phyloP scores from a whole-genome alignment of 129 eudicot genomes.

The Pulicaria dysenterica region DNA sequence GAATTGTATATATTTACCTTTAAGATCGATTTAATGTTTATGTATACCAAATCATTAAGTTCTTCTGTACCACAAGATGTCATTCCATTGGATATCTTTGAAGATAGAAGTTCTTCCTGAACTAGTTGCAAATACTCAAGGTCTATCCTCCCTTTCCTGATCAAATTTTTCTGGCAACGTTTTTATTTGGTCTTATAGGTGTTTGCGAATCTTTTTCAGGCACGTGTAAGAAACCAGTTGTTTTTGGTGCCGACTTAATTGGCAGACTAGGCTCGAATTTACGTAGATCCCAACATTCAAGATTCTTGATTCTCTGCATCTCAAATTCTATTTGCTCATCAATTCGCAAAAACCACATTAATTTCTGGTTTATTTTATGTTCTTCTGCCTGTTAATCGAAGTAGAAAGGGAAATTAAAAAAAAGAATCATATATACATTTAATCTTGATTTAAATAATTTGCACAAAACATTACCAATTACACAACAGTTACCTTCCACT shows the following conservation, averaged over 20 bases:
- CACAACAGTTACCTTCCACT: not conserved
- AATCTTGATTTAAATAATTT: too few species aligned
- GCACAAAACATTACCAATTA: not conserved
- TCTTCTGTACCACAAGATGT: not conserved
- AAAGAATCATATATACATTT: too few species aligned
- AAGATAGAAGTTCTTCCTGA: conserved; percentile 23
- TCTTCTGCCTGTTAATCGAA: not conserved
- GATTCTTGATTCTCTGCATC: not conserved
- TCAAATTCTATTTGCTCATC: conserved; percentile 1
- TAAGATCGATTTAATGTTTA: not conserved
- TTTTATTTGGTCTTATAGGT: conserved; percentile 13
- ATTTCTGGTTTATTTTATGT: not conserved
- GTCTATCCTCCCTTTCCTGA: conserved; percentile 20
- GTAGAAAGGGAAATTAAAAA: not conserved
- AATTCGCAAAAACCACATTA: not conserved
- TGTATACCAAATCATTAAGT: conserved; percentile 22
- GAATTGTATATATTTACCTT: not conserved
- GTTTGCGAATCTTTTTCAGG: not conserved
- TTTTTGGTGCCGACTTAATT: not conserved
- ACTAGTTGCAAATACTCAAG: conserved; percentile 27
- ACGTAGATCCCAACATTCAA: not conserved
- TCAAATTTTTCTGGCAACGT: conserved; percentile 20
- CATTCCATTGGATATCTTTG: not conserved
- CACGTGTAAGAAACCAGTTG: not conserved
- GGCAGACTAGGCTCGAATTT: not conserved